Base-by-base conservation (phyloP, 768 basidiomycete genomes). In the Boletales sp. region DNA sequence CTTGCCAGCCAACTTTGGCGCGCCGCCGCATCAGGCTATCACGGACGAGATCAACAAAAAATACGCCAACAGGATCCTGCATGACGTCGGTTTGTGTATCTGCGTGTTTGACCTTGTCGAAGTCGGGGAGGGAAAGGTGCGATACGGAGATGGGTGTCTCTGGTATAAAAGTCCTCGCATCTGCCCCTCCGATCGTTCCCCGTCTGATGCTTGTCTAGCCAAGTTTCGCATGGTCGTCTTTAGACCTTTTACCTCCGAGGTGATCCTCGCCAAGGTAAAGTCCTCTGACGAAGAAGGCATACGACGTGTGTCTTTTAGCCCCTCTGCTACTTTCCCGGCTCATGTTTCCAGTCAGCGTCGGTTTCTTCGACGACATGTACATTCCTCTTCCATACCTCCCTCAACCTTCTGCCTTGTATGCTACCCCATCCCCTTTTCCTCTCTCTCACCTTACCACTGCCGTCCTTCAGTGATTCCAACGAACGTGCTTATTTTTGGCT, bases 331-430 rank as follows among this genome's bases (percentile, higher is more conserved):
- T 8, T 28, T 17, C 7, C 13, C 42, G 31, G 17, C 50, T 57
- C 30, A 62, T 28, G 17, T 34, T 48, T 32, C 14, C 58, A 95
- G 94, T 95, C 25, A 81, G 86, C 18, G 67, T 96, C 15, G 88
- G 86, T 17, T 97, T 98, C 74, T 98, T 98, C 61, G 90, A 93
- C 68, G 94, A 97, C 59, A 85, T 97, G 19, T 90, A 91, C 63
- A 79, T 97, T 41, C 90, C 93, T 0, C 70, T 79, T 0, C 72
- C 79, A 4, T 85, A 90, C 50, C 81, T 97, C 6, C 94, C 94
- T 2, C 81, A 86, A 59, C 87, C 91, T 25, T 81, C 78, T 35
- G 81, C 87, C 4, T 92, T 90, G 90, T 90, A 64, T 28, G 25
- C 7, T 44, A 85, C 68, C 6, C 13, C 48, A 8, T 19, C 34